A percentile compares a stretch with the other conserved stretches of the same genome.
Conservation (phyloP, 108 stramenopile species). For the Nitzschia sp. region DNA sequence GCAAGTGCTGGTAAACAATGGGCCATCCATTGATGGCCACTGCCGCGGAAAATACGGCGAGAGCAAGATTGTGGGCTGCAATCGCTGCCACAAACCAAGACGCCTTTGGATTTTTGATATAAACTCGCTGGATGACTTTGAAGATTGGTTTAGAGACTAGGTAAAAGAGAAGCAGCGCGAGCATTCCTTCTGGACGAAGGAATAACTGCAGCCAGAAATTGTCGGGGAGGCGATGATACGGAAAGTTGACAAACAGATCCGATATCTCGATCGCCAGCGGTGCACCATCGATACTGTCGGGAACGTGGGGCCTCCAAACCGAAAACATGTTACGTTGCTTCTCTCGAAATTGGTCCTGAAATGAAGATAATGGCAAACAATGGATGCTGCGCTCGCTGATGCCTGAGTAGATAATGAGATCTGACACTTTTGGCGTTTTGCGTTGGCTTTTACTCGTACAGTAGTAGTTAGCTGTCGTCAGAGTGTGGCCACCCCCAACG, state of each 20-base stretch:
- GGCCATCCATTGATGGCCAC: constrained; percentile 46
- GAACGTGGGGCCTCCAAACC: constrained; percentile 36
- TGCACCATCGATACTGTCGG: constrained; percentile 38
- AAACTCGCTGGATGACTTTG: constrained; percentile 6
- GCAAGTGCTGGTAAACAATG: constrained; percentile 31
- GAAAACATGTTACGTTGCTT: constrained; percentile 20
- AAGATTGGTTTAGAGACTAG: constrained; percentile 37
- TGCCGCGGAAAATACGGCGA: constrained; percentile 51
- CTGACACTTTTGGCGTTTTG: too few relatives aligned
- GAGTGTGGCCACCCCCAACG: too few relatives aligned
- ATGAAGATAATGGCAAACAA: neutral
- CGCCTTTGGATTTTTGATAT: constrained; percentile 24
- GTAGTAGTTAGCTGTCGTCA: too few relatives aligned
- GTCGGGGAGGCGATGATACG: constrained; percentile 46
- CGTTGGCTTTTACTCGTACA: too few relatives aligned
- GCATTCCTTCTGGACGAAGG: constrained; percentile 40
- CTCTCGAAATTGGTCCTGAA: too few relatives aligned
- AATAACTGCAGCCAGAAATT: constrained; percentile 25
- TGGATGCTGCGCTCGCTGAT: neutral
- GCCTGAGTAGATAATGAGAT: too few relatives aligned
- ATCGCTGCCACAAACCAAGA: constrained; percentile 28
- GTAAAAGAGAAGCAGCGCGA: constrained; percentile 33
- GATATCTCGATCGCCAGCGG: constrained; percentile 36
- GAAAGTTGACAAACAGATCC: constrained; percentile 42
- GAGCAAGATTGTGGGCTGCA: constrained; percentile 47